These are phyloP conservation scores for Candida lessepsii DNA, from an alignment of 805 yeast species.

Conservation along the genomic window DNA sequence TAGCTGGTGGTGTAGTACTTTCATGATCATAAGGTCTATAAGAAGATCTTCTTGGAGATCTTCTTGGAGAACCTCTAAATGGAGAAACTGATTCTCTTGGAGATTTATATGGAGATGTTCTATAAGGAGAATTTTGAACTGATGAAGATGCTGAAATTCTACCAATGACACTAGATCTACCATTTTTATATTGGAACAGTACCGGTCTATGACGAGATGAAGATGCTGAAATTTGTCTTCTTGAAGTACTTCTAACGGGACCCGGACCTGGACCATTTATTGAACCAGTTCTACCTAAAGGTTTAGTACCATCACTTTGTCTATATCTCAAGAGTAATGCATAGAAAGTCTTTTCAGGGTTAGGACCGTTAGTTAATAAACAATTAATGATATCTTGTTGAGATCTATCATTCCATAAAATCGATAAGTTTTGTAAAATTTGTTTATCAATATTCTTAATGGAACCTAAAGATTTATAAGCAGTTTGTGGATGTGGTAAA, in stretches of 20 bases:
- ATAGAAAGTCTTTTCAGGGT: constrained; percentile 47
- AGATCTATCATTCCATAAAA: constrained; percentile 56
- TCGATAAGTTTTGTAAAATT: constrained; percentile 53
- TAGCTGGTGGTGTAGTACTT: constrained; percentile 24
- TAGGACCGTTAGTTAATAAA: constrained; percentile 38
- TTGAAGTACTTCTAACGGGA: constrained; percentile 23
- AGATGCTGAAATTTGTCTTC: constrained; percentile 35
- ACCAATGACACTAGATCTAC: constrained; percentile 23
- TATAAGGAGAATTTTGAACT: constrained; percentile 32
- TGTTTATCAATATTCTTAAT: constrained; percentile 49
- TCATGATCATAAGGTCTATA: constrained; percentile 5
- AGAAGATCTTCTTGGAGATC: constrained; percentile 8
- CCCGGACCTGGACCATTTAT: constrained; percentile 20
- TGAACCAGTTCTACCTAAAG: constrained; percentile 17
- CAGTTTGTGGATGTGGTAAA: constrained; percentile 56
- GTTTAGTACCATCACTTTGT: constrained; percentile 25
- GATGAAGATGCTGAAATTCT: constrained; percentile 31
- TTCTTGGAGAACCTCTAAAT: constrained; percentile 18
- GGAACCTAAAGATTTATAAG: constrained; percentile 49
- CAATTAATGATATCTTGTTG: constrained; percentile 38
- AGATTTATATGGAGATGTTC: constrained; percentile 20
- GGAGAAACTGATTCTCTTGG: constrained; percentile 19
- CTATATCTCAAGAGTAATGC: constrained; percentile 45
- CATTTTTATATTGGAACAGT: constrained; percentile 40
- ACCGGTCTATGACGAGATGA: constrained; percentile 36